These are phyloP conservation scores for Colletotrichum noveboracense DNA, from an alignment of 2,329 filamentous ascomycete genomes.

Conservation along the genomic window DNA sequence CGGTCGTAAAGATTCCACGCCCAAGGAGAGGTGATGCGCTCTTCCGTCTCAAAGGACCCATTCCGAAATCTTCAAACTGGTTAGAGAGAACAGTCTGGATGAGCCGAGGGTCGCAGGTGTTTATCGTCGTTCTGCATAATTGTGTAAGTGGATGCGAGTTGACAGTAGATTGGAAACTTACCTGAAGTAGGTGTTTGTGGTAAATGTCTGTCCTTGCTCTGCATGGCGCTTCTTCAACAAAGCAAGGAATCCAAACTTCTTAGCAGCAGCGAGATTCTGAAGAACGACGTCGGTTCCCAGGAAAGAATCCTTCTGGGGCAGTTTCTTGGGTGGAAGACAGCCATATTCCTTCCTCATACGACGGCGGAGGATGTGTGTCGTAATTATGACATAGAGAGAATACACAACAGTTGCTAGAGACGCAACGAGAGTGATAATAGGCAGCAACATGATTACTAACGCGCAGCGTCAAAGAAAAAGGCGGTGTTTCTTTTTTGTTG, in stretches of 20 bases:
- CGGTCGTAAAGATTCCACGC: slow-evolving; percentile 48
- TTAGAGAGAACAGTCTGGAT: slow-evolving; percentile 59
- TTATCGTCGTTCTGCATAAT: neutral
- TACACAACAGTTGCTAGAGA: neutral
- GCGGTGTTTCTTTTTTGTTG: neutral
- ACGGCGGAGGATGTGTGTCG: neutral
- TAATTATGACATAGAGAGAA: neutral
- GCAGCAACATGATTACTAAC: neutral
- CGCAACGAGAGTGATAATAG: neutral
- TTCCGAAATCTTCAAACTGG: slow-evolving; percentile 55
- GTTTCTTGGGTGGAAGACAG: neutral
- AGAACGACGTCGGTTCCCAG: neutral
- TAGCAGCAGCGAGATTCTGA: neutral
- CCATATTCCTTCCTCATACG: slow-evolving; percentile 8
- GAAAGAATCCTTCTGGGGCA: slow-evolving; percentile 2
- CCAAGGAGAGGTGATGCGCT: slow-evolving; percentile 40
- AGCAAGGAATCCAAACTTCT: neutral
- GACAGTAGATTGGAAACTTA: neutral
- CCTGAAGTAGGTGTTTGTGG: slow-evolving; percentile 1
- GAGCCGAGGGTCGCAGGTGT: slow-evolving; percentile 52
- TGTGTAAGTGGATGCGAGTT: neutral
- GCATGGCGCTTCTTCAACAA: neutral
- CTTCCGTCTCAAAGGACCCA: slow-evolving; percentile 41
- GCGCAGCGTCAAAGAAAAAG: neutral
- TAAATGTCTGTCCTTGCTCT: neutral